phyloP scores from a whole-genome alignment of 208 protist species.

The Porcisia deanei region DNA sequence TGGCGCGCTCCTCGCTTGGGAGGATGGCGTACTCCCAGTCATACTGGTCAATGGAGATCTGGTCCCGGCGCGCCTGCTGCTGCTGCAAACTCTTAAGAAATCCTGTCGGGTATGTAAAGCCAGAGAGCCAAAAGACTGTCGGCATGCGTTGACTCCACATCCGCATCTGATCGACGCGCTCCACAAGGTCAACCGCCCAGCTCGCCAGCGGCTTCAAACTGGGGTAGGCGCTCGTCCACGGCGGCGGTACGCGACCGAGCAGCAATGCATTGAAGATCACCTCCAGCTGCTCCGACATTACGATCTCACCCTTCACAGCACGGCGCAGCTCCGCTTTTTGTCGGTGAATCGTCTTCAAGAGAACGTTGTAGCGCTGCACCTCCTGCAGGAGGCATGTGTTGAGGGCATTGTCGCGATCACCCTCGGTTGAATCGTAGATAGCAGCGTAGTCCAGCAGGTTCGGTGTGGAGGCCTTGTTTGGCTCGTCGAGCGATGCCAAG shows the following conservation, averaged over 20 bases:
- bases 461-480: conserved; percentile 80
- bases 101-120: conserved; percentile 98
- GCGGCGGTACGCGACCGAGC: conserved; percentile 90
- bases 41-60: conserved; percentile 97
- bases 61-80: conserved; percentile 89
- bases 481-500: conserved; percentile 82
- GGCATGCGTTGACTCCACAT: conserved; percentile 93
- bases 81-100: conserved; percentile 98
- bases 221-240: conserved; percentile 97
- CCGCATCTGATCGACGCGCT: conserved; percentile 94
- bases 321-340: conserved; percentile 93
- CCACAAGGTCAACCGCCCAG: conserved; percentile 96
- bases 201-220: conserved; percentile 96
- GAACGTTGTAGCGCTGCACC: conserved; percentile 96
- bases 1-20: conserved; percentile 86
- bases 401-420: conserved; percentile 91
- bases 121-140: conserved; percentile 97
- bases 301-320: conserved; percentile 97
- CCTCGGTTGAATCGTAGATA: conserved; percentile 90
- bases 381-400: conserved; percentile 98
- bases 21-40: conserved; percentile 97
- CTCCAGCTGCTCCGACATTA: conserved; percentile 98
- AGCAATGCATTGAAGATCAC: conserved; percentile 92
- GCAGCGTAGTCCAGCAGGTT: conserved; percentile 90
- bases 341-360: conserved; percentile 91